Conservation (phyloP, 208 protist species). For the Leishmania gerbilli region DNA sequence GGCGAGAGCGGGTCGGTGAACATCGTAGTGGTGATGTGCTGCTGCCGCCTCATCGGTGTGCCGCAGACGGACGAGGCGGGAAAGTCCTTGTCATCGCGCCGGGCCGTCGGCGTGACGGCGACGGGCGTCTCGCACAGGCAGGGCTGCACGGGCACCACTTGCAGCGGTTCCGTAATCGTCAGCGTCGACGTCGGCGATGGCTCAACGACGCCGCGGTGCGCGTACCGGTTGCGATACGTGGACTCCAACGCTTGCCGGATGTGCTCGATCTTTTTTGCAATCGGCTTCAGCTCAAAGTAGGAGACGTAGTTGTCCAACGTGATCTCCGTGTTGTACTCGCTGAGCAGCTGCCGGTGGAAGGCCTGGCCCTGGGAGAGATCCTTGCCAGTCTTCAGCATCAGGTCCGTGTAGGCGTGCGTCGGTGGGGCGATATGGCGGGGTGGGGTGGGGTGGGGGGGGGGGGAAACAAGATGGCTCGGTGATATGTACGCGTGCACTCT, state of each 20-base stretch:
- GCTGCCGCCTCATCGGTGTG: not conserved
- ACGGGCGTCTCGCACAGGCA: conserved; percentile 4
- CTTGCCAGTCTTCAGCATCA: conserved; percentile 74
- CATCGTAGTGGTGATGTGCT: conserved; percentile 5
- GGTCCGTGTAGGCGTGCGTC: not conserved
- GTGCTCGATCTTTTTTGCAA: conserved; percentile 71
- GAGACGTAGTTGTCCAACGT: conserved; percentile 82
- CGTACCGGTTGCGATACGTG: conserved; percentile 12
- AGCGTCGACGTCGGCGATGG: not conserved
- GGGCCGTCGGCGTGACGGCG: conserved; percentile 18
- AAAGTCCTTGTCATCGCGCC: not conserved
- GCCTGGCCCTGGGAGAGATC: conserved; percentile 67
- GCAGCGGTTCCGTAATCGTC: not conserved
- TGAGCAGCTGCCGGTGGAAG: conserved; percentile 81
- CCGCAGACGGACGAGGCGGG: not conserved
- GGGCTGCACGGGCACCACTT: not conserved
- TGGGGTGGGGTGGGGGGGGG: not conserved
- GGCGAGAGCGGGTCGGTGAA: conserved; percentile 24
- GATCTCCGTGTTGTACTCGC: conserved; percentile 85
- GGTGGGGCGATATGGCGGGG: not conserved
- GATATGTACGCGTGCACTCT: not conserved
- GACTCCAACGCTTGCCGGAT: conserved; percentile 42
- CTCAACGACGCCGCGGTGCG: conserved; percentile 9
- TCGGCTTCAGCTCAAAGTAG: conserved; percentile 83
- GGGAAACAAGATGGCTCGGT: not conserved